A percentile compares a stretch with the other conserved stretches of the same genome.
Conservation (phyloP, 352 stramenopile genomes). For the Globisporangium mamillatum region DNA sequence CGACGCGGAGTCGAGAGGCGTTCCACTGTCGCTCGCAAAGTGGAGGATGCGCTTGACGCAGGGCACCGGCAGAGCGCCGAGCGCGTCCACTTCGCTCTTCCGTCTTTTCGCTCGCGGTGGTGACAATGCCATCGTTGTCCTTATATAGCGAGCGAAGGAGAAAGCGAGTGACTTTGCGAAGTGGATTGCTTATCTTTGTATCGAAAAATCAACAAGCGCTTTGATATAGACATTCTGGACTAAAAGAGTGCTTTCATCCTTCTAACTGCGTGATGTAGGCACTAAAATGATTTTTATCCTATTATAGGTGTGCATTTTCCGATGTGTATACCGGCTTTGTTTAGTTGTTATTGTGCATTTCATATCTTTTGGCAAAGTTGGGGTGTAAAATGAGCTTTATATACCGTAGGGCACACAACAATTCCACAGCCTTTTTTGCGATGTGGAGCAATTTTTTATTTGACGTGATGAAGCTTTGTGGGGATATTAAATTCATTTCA, state of each 20-base stretch:
- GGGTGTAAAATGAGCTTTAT: too few relatives aligned
- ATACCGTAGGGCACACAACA: constrained; percentile 39
- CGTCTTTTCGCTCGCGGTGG: background rate
- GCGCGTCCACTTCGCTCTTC: background rate
- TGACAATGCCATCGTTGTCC: background rate
- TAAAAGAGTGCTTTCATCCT: too few relatives aligned
- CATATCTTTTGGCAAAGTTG: too few relatives aligned
- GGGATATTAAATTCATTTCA: background rate
- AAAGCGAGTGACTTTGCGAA: background rate
- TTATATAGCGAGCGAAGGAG: background rate
- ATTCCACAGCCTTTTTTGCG: background rate
- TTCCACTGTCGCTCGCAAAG: background rate
- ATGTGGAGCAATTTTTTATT: constrained; percentile 5
- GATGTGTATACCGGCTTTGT: too few relatives aligned
- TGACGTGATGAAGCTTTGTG: background rate
- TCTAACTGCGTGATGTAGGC: too few relatives aligned
- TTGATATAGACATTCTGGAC: too few relatives aligned
- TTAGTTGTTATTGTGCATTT: too few relatives aligned
- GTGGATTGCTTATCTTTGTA: too few relatives aligned
- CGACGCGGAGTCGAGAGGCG: background rate
- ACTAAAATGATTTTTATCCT: too few relatives aligned
- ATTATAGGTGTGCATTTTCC: too few relatives aligned
- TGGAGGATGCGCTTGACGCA: constrained; percentile 12
- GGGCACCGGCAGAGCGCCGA: background rate
- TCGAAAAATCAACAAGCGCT: too few relatives aligned